phyloP scores from a whole-genome alignment of 2,329 filamentous ascomycete species.

The Microascus cirrosus region DNA sequence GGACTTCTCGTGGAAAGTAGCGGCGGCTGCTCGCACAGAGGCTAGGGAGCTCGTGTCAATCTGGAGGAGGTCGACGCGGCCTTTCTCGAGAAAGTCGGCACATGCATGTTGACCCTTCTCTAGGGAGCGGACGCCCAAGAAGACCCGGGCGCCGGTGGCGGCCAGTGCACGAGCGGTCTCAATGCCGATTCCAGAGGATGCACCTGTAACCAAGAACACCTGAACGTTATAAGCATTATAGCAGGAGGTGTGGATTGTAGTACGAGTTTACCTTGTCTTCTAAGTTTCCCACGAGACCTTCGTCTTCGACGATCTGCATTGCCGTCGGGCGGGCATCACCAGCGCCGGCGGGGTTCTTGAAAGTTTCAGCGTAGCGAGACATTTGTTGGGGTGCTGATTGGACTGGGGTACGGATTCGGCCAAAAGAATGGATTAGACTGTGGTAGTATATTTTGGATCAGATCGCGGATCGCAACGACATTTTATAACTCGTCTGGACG shows the following conservation, averaged over 20 bases:
- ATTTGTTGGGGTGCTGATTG: not conserved
- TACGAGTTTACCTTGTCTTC: constrained; percentile 26
- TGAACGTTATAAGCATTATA: no score
- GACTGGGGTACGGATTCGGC: no score
- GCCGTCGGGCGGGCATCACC: constrained; percentile 28
- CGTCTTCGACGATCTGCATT: constrained; percentile 24
- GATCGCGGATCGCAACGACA: no score
- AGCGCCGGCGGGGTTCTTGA: constrained; percentile 24
- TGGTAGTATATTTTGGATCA: no score
- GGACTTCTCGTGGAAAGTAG: constrained; percentile 9
- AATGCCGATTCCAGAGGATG: constrained; percentile 28
- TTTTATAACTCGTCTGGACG: no score
- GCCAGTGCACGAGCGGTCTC: constrained; percentile 31
- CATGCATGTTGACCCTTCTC: constrained; percentile 12
- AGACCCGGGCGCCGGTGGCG: constrained; percentile 18
- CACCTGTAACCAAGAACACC: constrained; percentile 19
- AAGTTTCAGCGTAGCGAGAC: constrained; percentile 8
- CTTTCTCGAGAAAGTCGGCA: constrained; percentile 7
- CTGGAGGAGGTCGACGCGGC: not conserved
- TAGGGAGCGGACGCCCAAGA: constrained; percentile 13
- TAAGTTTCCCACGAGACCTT: constrained; percentile 19
- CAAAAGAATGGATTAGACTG: no score
- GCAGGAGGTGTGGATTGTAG: no score
- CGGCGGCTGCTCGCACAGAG: constrained; percentile 13
- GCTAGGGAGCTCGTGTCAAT: constrained; percentile 11